A percentile compares a stretch with the other conserved stretches of the same genome.
phyloP scores from a whole-genome alignment of 768 basidiomycete genomes.

The Lactifluus hygrophoroides region DNA sequence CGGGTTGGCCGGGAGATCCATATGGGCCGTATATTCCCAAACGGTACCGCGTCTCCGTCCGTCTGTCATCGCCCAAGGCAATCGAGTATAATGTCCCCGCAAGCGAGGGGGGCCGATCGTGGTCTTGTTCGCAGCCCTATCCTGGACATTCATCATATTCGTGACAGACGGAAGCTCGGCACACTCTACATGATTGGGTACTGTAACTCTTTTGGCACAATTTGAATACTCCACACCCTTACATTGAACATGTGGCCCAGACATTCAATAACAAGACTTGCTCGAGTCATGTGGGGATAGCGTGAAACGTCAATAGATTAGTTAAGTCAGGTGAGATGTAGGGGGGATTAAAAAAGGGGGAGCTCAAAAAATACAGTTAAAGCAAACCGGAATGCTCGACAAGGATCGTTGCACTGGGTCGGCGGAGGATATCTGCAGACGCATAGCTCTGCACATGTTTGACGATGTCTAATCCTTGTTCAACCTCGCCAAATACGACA shows the following conservation, averaged over 20 bases:
- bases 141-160: background rate
- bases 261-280: background rate
- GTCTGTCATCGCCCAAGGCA: background rate
- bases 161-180: background rate
- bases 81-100: background rate
- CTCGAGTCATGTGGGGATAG: background rate
- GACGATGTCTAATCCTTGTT: constrained; percentile 57
- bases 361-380: constrained; percentile 2
- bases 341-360: background rate
- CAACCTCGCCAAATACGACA: constrained; percentile 65
- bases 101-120: background rate
- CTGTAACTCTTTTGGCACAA: background rate
- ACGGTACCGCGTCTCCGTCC: too few species aligned
- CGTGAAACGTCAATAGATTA: constrained; percentile 6
- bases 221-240: background rate
- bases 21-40: background rate
- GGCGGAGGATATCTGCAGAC: constrained; percentile 16
- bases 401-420: constrained; percentile 16
- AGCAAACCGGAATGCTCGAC: constrained; percentile 17
- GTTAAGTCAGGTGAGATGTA: constrained; percentile 2
- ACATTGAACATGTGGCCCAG: background rate
- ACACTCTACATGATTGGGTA: background rate
- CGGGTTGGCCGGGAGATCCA: background rate
- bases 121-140: background rate
- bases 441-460: constrained; percentile 43